A percentile compares a stretch with the other conserved stretches of the same genome.
These are phyloP conservation scores for Sporothrix humicola DNA, from an alignment of 2,329 filamentous ascomycete species.

Conservation along the genomic window DNA sequence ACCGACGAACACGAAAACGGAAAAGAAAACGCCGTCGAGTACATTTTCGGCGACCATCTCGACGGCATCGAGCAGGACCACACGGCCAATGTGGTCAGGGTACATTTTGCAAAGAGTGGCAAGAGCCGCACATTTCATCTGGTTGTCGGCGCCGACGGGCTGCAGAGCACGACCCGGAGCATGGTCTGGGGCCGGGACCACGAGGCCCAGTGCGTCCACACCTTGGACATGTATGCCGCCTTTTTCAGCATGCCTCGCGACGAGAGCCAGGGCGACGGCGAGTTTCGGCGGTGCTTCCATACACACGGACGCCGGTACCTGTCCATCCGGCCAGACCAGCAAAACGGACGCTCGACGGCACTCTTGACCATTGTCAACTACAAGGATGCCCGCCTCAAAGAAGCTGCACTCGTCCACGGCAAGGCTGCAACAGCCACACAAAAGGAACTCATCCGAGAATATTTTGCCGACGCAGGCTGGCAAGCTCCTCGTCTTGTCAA, in stretches of 20 bases:
- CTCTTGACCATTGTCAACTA: slow-evolving; percentile 33
- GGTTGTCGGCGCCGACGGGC: slow-evolving; percentile 62
- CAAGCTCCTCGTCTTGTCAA: slow-evolving; percentile 46
- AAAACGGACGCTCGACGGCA: slow-evolving; percentile 29
- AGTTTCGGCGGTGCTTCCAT: slow-evolving; percentile 46
- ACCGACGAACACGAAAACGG: slow-evolving; percentile 34
- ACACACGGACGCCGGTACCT: slow-evolving; percentile 47
- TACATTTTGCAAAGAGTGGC: slow-evolving; percentile 53
- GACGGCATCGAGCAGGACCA: slow-evolving; percentile 33
- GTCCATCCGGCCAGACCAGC: slow-evolving; percentile 48
- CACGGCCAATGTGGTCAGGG: slow-evolving; percentile 41
- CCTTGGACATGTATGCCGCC: slow-evolving; percentile 45
- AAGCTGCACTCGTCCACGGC: not conserved
- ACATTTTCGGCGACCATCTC: slow-evolving; percentile 41
- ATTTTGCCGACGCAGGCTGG: slow-evolving; percentile 56
- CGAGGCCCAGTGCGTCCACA: slow-evolving; percentile 41
- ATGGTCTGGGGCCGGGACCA: slow-evolving; percentile 44
- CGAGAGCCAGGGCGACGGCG: slow-evolving; percentile 39
- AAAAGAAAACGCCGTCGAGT: slow-evolving; percentile 41
- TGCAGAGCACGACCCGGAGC: slow-evolving; percentile 55
- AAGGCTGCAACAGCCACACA: not conserved
- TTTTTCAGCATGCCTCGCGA: slow-evolving; percentile 50
- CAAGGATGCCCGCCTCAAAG: slow-evolving; percentile 37
- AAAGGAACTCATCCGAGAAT: slow-evolving; percentile 35
- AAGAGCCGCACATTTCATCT: slow-evolving; percentile 53